Evolutionary conservation across 2,329 filamentous ascomycete genomes (phyloP), one percentile per base, ranked within the genome.

Genomic region (Colletotrichum zoysiae): DNA sequence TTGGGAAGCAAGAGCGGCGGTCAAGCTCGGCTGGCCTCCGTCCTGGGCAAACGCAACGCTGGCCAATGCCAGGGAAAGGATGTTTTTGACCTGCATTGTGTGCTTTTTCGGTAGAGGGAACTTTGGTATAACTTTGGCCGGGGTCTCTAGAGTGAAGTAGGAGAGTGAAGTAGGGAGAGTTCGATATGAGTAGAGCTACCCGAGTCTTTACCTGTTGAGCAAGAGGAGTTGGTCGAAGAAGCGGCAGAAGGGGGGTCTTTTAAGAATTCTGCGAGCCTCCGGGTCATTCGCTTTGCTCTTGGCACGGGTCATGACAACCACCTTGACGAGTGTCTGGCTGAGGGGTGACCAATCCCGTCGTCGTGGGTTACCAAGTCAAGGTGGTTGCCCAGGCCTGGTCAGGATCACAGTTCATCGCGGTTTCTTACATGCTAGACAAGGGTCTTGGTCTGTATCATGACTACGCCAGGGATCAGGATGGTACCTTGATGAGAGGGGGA

Each of bases 1-100:
- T 65, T 79, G 68, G 20, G 77, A 75, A 0, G 48, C 70, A 8
- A 79, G 65, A 35, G 75, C 77, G 35, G 76, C 75, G 5, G 75
- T 74, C 7, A 79, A 74, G 35, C 74, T 76, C 33, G 64, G 63
- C 18, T 60, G 63, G 18, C 59, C 46, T 51, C 53, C 67, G 3
- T 58, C 30, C 65, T 74, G 75, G 59, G 65, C 78, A 18, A 76
- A 42, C 44, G 70, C 73, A 30, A 74, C 69, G 18, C 74, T 64
- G 64, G 75, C 76, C 35, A 79, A 38, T n/a, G 68, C 71, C 60
- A 74, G n/a, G 18, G 72, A 38, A 6, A 72, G 18, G 30, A 72
- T 53, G n/a, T 64, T 72, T 44, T 74, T 74, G 57, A 66, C 38
- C 53, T 69, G 71, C 73, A 74, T 74, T 30, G 5, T 70, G 65